phyloP scores from a whole-genome alignment of 2,329 filamentous ascomycete genomes.

The Xylogone sp. region DNA sequence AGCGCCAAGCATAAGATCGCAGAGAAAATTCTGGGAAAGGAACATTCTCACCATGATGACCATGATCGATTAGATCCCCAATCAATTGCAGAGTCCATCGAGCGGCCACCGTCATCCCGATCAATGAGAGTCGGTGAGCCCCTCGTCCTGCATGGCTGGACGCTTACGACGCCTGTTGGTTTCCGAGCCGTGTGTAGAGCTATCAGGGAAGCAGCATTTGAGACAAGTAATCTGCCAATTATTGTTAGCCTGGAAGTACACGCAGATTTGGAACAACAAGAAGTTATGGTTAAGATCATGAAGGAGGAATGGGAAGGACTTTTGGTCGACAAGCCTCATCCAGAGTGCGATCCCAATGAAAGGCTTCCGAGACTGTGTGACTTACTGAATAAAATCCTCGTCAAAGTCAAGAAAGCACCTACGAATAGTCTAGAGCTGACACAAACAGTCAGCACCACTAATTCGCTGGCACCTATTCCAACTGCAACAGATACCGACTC shows the following conservation, averaged over 20 bases:
- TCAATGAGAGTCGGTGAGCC: constrained; percentile 54
- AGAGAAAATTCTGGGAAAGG: constrained; percentile 7
- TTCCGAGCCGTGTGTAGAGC: constrained; percentile 84
- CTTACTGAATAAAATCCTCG: constrained; percentile 73
- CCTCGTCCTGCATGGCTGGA: constrained; percentile 81
- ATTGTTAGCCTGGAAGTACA: constrained; percentile 94
- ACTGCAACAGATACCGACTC: constrained; percentile 17
- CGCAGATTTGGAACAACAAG: constrained; percentile 75
- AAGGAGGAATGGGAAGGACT: constrained; percentile 76
- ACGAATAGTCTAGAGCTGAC: constrained; percentile 2
- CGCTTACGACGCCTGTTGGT: constrained; percentile 77
- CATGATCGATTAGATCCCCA: constrained; percentile 11
- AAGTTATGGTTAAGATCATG: constrained; percentile 93
- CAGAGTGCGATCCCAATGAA: constrained; percentile 40
- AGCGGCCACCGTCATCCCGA: constrained; percentile 21
- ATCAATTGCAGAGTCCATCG: constrained; percentile 15
- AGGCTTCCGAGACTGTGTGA: constrained; percentile 67
- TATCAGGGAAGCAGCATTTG: constrained; percentile 76
- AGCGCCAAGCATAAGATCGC: constrained; percentile 17
- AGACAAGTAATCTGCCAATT: constrained; percentile 70
- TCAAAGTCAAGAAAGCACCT: constrained; percentile 67
- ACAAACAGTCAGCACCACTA: constrained; percentile 7
- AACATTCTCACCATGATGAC: constrained; percentile 9
- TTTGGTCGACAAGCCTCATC: constrained; percentile 59
- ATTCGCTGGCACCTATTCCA: constrained; percentile 1